Evolutionary conservation across 164 flowering plant species (phyloP).

Genomic region (Aristolochia contorta): DNA sequence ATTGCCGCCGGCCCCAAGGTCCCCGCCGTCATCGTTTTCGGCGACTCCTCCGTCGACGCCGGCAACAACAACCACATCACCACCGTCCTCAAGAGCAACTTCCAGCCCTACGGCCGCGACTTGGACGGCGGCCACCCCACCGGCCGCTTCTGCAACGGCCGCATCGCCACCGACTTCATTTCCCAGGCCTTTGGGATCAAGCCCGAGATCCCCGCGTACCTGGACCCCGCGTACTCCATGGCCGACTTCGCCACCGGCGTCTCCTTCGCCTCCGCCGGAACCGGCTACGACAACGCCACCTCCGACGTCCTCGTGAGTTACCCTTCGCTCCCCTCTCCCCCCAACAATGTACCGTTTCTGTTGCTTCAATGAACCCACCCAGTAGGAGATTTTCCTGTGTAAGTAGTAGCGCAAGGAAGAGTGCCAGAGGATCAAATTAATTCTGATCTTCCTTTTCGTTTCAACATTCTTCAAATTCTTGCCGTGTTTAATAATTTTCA

Average conservation of each 20-base stretch:
- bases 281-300: conserved; percentile 63
- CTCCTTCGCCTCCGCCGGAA: conserved; percentile 69
- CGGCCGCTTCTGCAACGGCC: conserved; percentile 62
- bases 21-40: conserved; percentile 54
- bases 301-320: conserved; percentile 47
- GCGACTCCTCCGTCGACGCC: conserved; percentile 69
- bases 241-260: conserved; percentile 54
- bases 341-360: too few species aligned
- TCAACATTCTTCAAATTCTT: too few species aligned
- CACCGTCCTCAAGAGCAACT: conserved; percentile 53
- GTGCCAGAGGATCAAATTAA: too few species aligned
- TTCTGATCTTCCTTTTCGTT: too few species aligned
- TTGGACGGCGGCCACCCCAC: conserved; percentile 41
- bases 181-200: conserved; percentile 51
- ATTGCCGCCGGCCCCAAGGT: conserved; percentile 1
- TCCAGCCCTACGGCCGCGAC: conserved; percentile 65
- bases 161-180: conserved; percentile 49
- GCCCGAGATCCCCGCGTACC: conserved; percentile 47
- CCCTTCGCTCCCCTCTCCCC: too few species aligned
- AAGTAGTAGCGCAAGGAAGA: too few species aligned
- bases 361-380: too few species aligned
- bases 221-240: conserved; percentile 45
- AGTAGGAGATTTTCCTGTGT: too few species aligned
- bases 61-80: conserved; percentile 58
- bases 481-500: too few species aligned